These are phyloP conservation scores for Candida ficus DNA, from an alignment of 805 yeast genomes.

Conservation along the genomic window DNA sequence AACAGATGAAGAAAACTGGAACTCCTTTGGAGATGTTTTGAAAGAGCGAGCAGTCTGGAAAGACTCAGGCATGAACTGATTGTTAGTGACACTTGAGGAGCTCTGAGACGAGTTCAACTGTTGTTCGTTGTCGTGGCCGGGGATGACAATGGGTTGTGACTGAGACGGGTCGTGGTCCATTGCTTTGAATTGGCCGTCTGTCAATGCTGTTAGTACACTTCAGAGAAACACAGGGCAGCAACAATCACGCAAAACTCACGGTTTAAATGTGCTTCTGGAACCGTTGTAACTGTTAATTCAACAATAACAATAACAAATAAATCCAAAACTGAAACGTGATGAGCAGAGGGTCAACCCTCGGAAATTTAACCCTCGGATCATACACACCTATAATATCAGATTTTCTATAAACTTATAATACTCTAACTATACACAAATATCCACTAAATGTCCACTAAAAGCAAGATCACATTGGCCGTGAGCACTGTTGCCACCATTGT, in stretches of 20 bases:
- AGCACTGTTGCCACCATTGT: conserved; percentile 51
- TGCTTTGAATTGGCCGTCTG: not conserved
- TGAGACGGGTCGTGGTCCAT: conserved; percentile 8
- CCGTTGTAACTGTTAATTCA: no score
- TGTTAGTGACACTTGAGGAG: not conserved
- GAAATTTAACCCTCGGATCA: no score
- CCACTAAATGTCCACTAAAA: conserved; percentile 86
- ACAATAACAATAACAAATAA: conserved; percentile 1
- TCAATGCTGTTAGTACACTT: not conserved
- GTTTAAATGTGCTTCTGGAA: no score
- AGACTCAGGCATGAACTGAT: conserved; percentile 20
- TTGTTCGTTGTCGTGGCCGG: conserved; percentile 21
- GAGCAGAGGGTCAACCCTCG: not conserved
- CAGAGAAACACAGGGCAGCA: not conserved
- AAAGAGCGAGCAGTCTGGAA: conserved; percentile 25
- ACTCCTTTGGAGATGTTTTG: conserved; percentile 15
- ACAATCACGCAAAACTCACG: no score
- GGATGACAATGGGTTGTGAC: conserved; percentile 26
- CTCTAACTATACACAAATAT: no score
- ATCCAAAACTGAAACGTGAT: conserved; percentile 5
- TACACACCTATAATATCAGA: no score
- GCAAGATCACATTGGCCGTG: conserved; percentile 66
- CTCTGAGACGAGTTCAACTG: not conserved
- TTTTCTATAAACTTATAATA: no score
- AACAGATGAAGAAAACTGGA: conserved; percentile 20